phyloP scores from a whole-genome alignment of 1,139 yeast species.

The Diutina pseudorugosa region DNA sequence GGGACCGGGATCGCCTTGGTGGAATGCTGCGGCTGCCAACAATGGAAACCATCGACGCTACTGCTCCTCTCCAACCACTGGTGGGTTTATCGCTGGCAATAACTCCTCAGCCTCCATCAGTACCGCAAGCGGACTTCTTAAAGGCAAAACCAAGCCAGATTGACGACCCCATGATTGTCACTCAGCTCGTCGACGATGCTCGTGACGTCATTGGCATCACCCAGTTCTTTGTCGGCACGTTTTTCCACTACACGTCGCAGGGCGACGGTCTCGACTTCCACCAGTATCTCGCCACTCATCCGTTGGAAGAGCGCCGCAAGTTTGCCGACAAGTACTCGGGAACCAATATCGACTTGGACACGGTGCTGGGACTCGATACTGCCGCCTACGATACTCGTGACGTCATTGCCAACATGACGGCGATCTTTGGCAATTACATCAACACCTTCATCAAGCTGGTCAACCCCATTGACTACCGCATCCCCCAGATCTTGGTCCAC shows the following conservation, averaged over 20 bases:
- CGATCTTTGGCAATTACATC: conserved; percentile 40
- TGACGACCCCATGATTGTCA: conserved; percentile 30
- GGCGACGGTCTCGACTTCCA: conserved; percentile 28
- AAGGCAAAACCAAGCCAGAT: conserved; percentile 13
- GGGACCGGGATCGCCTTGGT: background rate
- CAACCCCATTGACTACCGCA: conserved; percentile 24
- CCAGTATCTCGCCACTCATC: conserved; percentile 30
- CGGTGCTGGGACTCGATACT: background rate
- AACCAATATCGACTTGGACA: background rate
- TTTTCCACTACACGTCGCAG: conserved; percentile 48
- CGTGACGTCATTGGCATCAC: conserved; percentile 29
- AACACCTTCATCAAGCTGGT: conserved; percentile 24
- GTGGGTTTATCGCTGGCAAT: too few species aligned
- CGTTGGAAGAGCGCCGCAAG: conserved; percentile 20
- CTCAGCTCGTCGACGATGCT: conserved; percentile 26
- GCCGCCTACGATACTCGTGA: conserved; percentile 20
- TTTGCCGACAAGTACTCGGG: background rate
- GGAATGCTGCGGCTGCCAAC: conserved; percentile 1
- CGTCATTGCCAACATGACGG: conserved; percentile 37
- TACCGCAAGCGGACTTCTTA: background rate
- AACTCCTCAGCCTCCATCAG: background rate
- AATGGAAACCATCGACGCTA: background rate
- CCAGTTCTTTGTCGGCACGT: conserved; percentile 50
- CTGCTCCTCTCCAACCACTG: background rate
- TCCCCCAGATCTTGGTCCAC: conserved; percentile 25